Evolutionary conservation across 2,329 filamentous ascomycete species (phyloP).

Genomic region (Exophiala spinifera): DNA sequence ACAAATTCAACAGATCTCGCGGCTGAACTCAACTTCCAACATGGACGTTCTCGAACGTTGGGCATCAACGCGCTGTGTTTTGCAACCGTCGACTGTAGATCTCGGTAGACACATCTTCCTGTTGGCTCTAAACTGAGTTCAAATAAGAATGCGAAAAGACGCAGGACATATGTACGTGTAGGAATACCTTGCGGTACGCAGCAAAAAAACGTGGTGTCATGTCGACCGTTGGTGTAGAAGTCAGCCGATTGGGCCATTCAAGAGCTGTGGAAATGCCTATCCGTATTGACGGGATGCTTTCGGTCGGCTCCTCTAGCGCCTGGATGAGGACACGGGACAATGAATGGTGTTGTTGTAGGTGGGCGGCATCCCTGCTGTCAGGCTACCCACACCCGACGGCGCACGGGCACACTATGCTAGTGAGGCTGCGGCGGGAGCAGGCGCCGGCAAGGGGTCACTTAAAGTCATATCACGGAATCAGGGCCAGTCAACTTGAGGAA

Average conservation of each 20-base stretch:
- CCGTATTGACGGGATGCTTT: no score
- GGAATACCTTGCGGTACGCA: no score
- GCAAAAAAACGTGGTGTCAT: background rate
- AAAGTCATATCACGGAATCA: background rate
- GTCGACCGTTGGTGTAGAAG: background rate
- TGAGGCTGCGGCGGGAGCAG: conserved; percentile 11
- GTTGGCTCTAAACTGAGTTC: background rate
- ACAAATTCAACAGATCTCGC: background rate
- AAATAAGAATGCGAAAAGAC: no score
- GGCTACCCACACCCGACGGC: background rate
- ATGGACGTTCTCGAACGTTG: background rate
- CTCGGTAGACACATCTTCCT: background rate
- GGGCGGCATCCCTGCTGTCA: background rate
- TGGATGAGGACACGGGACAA: no score
- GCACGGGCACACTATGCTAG: no score
- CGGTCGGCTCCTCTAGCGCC: no score
- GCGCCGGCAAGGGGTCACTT: conserved; percentile 1
- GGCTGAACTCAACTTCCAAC: no score
- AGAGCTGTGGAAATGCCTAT: no score
- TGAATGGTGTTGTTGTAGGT: no score
- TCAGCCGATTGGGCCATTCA: conserved; percentile 1
- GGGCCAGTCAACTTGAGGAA: no score
- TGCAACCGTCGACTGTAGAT: no score
- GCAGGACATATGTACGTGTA: no score
- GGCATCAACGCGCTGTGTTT: background rate